Percentiles rank a stretch among this genome's conserved stretches.
These are phyloP conservation scores for Fusarium sarcochroum DNA, from an alignment of 2,329 filamentous ascomycete genomes.

Conservation along the genomic window DNA sequence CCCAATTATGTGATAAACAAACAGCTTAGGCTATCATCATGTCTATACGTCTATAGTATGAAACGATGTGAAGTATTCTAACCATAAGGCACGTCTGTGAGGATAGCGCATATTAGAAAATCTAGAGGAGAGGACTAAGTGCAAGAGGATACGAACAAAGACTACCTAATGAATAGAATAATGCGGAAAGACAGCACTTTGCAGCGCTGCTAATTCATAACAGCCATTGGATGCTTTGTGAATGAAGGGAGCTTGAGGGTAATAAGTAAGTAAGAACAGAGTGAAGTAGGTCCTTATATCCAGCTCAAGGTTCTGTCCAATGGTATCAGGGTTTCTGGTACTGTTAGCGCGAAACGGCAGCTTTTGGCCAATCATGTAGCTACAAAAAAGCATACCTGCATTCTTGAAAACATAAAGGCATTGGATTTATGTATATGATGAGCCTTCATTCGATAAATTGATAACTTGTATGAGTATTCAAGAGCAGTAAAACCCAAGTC, in stretches of 20 bases:
- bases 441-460: too few relatives aligned
- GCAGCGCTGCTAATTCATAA: background rate
- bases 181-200: background rate
- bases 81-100: background rate
- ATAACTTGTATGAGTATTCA: too few relatives aligned
- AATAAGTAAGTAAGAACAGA: slow-evolving; percentile 6
- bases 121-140: background rate
- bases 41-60: background rate
- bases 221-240: background rate
- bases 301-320: slow-evolving; percentile 8
- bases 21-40: slow-evolving; percentile 20
- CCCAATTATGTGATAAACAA: background rate
- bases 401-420: background rate
- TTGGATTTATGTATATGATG: too few relatives aligned
- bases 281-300: background rate
- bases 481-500: too few relatives aligned
- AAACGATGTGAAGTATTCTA: slow-evolving; percentile 1
- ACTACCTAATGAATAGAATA: background rate
- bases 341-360: slow-evolving; percentile 11
- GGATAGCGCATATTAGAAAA: slow-evolving; percentile 9
- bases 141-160: background rate
- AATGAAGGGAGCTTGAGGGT: slow-evolving; percentile 1
- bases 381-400: background rate
- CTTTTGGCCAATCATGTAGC: slow-evolving; percentile 10
- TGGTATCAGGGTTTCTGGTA: slow-evolving; percentile 1